These are phyloP conservation scores for Arabidopsis suecica DNA, from an alignment of 345 rosid species.

Conservation along the genomic window DNA sequence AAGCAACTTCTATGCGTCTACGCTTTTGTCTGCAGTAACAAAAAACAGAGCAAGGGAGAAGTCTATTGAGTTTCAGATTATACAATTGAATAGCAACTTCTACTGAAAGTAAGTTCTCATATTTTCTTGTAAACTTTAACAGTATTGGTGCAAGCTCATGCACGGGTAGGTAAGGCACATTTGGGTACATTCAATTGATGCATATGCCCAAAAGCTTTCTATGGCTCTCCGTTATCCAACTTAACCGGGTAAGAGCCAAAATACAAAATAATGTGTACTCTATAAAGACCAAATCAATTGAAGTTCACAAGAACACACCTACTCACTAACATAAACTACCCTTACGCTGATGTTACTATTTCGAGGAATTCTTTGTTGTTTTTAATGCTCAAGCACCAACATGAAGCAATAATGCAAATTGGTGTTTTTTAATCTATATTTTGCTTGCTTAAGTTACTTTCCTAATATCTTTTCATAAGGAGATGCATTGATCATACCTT, in stretches of 20 bases:
- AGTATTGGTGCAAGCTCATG: not conserved
- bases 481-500: constrained; percentile 55
- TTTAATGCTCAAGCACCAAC: constrained; percentile 3
- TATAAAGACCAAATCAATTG: not conserved
- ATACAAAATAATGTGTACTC: constrained; percentile 7
- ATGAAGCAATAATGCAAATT: constrained; percentile 27
- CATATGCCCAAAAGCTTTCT: not conserved
- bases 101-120: constrained; percentile 14
- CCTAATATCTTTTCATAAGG: not conserved
- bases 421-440: constrained; percentile 19
- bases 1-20: constrained; percentile 88
- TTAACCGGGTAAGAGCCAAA: constrained; percentile 13
- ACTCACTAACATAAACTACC: constrained; percentile 15
- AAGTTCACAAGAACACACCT: not conserved
- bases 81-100: constrained; percentile 24
- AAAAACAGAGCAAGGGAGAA: constrained; percentile 23
- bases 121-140: constrained; percentile 2
- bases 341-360: not conserved
- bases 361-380: constrained; percentile 4
- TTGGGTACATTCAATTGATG: not conserved
- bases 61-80: constrained; percentile 4
- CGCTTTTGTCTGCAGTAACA: constrained; percentile 72
- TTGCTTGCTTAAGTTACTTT: constrained; percentile 13
- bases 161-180: not conserved
- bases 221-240: constrained; percentile 13